A percentile compares a stretch with the other conserved stretches of the same genome.
Conservation (phyloP, 192 early-diverging fungal genomes). For the Linnemannia elongata region DNA sequence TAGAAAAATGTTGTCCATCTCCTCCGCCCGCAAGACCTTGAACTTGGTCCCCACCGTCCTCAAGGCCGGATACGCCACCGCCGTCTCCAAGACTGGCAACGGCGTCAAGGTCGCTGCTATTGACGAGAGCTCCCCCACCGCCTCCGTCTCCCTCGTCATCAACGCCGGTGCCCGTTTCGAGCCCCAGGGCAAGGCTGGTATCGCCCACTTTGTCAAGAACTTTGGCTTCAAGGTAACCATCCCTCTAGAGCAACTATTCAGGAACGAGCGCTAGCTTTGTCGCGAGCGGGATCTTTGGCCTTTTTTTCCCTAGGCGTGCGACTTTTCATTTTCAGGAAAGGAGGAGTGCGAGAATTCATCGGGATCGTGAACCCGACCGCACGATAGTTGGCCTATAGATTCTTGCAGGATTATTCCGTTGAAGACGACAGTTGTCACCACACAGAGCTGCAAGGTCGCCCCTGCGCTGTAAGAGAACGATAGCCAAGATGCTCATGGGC, state of each 20-base stretch:
- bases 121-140: slow-evolving; percentile 75
- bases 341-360: not conserved
- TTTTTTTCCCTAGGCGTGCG: not conserved
- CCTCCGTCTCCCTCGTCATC: slow-evolving; percentile 87
- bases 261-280: not conserved
- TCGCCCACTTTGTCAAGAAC: slow-evolving; percentile 92
- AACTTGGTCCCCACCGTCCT: slow-evolving; percentile 61
- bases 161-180: slow-evolving; percentile 92
- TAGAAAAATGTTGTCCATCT: slow-evolving; percentile 53
- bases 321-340: not conserved
- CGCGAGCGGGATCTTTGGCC: not conserved
- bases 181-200: slow-evolving; percentile 78
- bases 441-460: not conserved
- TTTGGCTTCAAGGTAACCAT: slow-evolving; percentile 85
- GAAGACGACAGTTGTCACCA: not conserved
- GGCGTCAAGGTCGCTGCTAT: slow-evolving; percentile 76
- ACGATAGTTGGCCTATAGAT: not conserved
- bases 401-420: not conserved
- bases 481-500: not conserved
- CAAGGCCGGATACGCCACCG: slow-evolving; percentile 67
- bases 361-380: not conserved
- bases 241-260: not conserved
- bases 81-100: slow-evolving; percentile 66
- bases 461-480: not conserved
- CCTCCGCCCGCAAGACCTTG: slow-evolving; percentile 67